A percentile compares a stretch with the other conserved stretches of the same genome.
Conservation (phyloP, 257 asterid genomes). For the Fraxinus quadrangulata region DNA sequence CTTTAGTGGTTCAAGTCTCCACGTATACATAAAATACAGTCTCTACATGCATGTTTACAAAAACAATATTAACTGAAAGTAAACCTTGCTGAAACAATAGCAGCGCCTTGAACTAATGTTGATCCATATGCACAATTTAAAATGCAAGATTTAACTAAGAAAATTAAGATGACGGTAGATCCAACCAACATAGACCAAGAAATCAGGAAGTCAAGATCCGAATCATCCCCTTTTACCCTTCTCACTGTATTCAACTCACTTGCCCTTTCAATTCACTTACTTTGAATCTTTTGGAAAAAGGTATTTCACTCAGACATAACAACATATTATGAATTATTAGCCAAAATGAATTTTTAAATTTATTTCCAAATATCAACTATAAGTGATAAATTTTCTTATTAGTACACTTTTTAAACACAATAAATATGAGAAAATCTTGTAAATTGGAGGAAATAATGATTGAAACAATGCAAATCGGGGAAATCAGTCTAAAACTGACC, state of each 20-base stretch:
- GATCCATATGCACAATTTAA: constrained; percentile 7
- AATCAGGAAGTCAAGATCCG: not conserved
- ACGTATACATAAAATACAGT: not conserved
- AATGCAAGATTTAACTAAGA: constrained; percentile 5
- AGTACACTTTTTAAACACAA: too few relatives aligned
- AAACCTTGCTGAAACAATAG: not conserved
- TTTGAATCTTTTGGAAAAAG: too few relatives aligned
- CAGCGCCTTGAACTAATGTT: not conserved
- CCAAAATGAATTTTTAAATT: not conserved
- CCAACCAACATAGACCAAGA: not conserved
- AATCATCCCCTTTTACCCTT: not conserved
- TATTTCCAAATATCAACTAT: not conserved
- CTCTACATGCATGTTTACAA: not conserved
- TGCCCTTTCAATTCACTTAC: not conserved
- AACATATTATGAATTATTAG: not conserved
- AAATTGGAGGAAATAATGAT: not conserved
- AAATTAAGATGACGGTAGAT: not conserved
- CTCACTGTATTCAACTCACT: not conserved
- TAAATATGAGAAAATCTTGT: not conserved
- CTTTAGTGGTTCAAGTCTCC: not conserved
- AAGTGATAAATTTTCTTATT: not conserved
- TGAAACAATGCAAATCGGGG: not conserved
- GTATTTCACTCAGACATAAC: not conserved
- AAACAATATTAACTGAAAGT: not conserved
- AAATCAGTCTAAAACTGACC: not conserved